phyloP scores from a whole-genome alignment of 306 rosid species.

The Styphnolobium japonicum region DNA sequence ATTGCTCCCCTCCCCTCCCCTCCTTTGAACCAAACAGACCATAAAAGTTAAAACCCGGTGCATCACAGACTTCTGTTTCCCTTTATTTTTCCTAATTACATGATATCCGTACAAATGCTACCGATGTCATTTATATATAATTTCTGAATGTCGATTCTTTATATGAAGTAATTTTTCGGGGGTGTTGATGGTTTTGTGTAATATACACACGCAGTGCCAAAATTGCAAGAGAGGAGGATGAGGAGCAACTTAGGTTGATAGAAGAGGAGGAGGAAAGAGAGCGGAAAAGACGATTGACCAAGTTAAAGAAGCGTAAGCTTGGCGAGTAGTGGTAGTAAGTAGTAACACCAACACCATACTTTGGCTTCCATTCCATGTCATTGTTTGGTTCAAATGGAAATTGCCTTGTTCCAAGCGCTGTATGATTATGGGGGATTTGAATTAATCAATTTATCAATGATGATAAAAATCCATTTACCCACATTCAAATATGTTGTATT shows the following conservation, averaged over 20 bases:
- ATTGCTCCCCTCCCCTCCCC: too few relatives aligned
- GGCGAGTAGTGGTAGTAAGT: constrained; percentile 7
- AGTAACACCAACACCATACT: not conserved
- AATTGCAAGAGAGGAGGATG: constrained; percentile 66
- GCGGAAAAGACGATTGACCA: constrained; percentile 32
- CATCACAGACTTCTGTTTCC: not conserved
- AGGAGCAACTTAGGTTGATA: constrained; percentile 52
- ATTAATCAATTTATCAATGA: constrained; percentile 23
- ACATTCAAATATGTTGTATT: constrained; percentile 3
- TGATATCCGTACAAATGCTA: not conserved
- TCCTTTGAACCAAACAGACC: too few relatives aligned
- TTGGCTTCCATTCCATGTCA: not conserved
- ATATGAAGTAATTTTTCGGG: not conserved
- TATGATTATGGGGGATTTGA: constrained; percentile 7
- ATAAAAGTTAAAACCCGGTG: too few relatives aligned
- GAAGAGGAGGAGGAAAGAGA: constrained; percentile 55
- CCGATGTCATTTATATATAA: not conserved
- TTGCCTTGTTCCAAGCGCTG: not conserved
- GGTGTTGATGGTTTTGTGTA: constrained; percentile 2
- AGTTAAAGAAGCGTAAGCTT: constrained; percentile 49
- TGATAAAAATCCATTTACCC: not conserved
- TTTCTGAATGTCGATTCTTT: not conserved
- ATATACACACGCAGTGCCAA: constrained; percentile 36
- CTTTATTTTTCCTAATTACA: not conserved
- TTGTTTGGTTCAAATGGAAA: constrained; percentile 21